phyloP scores from a whole-genome alignment of 768 basidiomycete genomes.

The Boletus rubescentipes region DNA sequence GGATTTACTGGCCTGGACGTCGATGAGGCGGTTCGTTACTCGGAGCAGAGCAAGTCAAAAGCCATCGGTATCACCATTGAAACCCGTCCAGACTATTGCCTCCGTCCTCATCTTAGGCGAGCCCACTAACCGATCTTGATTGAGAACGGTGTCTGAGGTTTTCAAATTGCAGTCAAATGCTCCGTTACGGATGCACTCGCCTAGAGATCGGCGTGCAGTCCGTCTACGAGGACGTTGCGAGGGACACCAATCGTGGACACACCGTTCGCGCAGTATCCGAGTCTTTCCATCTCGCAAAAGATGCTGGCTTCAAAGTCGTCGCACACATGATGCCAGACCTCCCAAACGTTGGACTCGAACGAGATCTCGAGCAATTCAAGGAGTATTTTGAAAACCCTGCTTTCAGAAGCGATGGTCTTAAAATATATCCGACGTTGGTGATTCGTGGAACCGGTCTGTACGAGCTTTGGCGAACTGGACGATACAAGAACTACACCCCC shows the following conservation, averaged over 20 bases:
- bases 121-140: slow-evolving; percentile 1
- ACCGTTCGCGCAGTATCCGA: slow-evolving; percentile 97
- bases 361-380: slow-evolving; percentile 98
- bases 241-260: slow-evolving; percentile 98
- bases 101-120: slow-evolving; percentile 91
- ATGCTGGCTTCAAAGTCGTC: slow-evolving; percentile 99
- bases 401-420: slow-evolving; percentile 94
- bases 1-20: slow-evolving; percentile 92
- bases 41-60: slow-evolving; percentile 96
- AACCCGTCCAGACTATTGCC: slow-evolving; percentile 96
- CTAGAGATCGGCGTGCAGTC: slow-evolving; percentile 99
- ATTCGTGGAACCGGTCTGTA: slow-evolving; percentile 96
- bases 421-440: slow-evolving; percentile 97
- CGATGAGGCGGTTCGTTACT: slow-evolving; percentile 96
- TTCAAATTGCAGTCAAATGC: slow-evolving; percentile 79
- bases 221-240: slow-evolving; percentile 98
- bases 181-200: slow-evolving; percentile 97
- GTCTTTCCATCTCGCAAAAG: slow-evolving; percentile 96
- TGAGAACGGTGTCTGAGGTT: not conserved
- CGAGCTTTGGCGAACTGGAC: slow-evolving; percentile 94
- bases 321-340: slow-evolving; percentile 99
- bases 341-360: slow-evolving; percentile 95
- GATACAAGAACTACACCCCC: slow-evolving; percentile 99
- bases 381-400: slow-evolving; percentile 99
- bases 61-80: slow-evolving; percentile 99